Evolutionary conservation across 495 filamentous ascomycete genomes (phyloP).

Genomic region (Penicillium verhagenii): DNA sequence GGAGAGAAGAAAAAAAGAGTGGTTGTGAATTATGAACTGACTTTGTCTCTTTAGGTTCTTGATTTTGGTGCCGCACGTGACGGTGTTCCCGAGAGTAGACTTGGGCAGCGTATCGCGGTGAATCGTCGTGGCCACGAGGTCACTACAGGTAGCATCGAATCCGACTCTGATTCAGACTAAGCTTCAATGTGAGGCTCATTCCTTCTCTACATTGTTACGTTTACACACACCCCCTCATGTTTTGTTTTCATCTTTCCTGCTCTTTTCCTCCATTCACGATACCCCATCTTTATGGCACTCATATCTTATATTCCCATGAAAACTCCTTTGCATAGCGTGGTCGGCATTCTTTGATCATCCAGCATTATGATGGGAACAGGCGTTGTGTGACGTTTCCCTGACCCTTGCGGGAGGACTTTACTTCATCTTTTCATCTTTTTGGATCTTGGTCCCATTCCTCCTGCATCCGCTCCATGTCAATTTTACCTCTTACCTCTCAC

Average conservation of each 20-base stretch:
- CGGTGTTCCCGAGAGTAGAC: constrained; percentile 68
- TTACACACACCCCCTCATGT: not conserved
- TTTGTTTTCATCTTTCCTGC: constrained; percentile 11
- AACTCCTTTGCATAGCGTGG: constrained; percentile 48
- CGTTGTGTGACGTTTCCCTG: constrained; percentile 31
- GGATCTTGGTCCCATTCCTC: constrained; percentile 2
- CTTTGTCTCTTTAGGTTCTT: constrained; percentile 57
- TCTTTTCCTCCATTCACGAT: constrained; percentile 22
- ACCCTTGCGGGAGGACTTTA: constrained; percentile 8
- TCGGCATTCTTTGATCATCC: constrained; percentile 40
- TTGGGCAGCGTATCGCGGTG: constrained; percentile 78
- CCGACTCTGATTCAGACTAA: constrained; percentile 45
- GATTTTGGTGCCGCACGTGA: constrained; percentile 91
- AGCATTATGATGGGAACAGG: constrained; percentile 39
- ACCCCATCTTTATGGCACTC: constrained; percentile 27
- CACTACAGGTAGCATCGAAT: constrained; percentile 32
- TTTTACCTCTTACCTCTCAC: not conserved
- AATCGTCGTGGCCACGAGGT: constrained; percentile 55
- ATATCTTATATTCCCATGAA: constrained; percentile 19
- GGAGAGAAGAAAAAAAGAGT: too few species aligned
- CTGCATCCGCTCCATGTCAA: constrained; percentile 5
- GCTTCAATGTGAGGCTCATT: not conserved
- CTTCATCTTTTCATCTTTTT: constrained; percentile 10
- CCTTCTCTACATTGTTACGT: constrained; percentile 1
- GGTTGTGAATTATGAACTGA: constrained; percentile 5